Evolutionary conservation across 1,284 basidiomycete genomes (phyloP).

Genomic region (Ustilago lituana): DNA sequence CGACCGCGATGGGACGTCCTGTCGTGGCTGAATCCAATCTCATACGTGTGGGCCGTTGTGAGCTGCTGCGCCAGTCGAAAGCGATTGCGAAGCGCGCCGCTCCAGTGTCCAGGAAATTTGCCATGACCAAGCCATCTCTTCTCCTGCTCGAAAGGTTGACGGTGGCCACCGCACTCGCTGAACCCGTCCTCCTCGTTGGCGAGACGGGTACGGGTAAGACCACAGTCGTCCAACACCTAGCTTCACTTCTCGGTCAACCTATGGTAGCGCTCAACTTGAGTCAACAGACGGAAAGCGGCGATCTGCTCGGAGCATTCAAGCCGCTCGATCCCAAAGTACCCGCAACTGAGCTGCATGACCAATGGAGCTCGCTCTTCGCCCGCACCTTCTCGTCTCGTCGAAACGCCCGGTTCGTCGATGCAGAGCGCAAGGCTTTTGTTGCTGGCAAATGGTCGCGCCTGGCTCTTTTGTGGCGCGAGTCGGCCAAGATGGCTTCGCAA

Average conservation of each 20-base stretch:
- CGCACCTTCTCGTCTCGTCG: slow-evolving; percentile 88
- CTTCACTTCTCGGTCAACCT: slow-evolving; percentile 79
- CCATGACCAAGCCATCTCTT: slow-evolving; percentile 86
- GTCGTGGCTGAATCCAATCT: slow-evolving; percentile 16
- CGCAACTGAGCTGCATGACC: slow-evolving; percentile 78
- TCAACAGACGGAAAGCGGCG: slow-evolving; percentile 94
- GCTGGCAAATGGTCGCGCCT: slow-evolving; percentile 87
- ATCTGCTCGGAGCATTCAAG: slow-evolving; percentile 93
- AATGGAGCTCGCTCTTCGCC: slow-evolving; percentile 85
- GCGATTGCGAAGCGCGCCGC: slow-evolving; percentile 22
- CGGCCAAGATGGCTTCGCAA: slow-evolving; percentile 71
- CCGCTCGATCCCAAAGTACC: slow-evolving; percentile 81
- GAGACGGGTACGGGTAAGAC: slow-evolving; percentile 99
- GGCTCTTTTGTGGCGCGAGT: slow-evolving; percentile 85
- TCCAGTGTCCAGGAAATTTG: slow-evolving; percentile 72
- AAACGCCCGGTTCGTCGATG: slow-evolving; percentile 86
- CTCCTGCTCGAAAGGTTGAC: slow-evolving; percentile 83
- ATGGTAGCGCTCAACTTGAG: slow-evolving; percentile 92
- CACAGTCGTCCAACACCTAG: slow-evolving; percentile 87
- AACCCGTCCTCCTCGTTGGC: slow-evolving; percentile 91
- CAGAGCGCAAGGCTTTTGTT: slow-evolving; percentile 82
- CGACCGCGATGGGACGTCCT: background rate
- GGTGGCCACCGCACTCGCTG: slow-evolving; percentile 77
- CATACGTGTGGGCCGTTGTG: slow-evolving; percentile 43
- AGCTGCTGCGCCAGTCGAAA: slow-evolving; percentile 39